phyloP scores from a whole-genome alignment of 164 flowering plant species.

The Vitis cinerea region DNA sequence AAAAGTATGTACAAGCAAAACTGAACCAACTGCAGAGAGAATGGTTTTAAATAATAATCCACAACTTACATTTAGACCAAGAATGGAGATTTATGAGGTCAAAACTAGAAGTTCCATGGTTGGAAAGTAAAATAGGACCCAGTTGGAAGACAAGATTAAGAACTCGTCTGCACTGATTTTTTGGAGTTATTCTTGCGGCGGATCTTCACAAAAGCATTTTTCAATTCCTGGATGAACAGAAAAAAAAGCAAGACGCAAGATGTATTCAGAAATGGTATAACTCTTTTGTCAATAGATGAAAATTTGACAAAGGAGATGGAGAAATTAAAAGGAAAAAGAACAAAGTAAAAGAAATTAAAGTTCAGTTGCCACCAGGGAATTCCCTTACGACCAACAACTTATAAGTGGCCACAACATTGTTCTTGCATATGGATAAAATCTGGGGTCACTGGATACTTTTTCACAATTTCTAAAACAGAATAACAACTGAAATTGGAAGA shows the following conservation, averaged over 20 bases:
- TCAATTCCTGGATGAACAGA: constrained; percentile 50
- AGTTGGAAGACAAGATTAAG: background rate
- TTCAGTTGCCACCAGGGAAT: no score
- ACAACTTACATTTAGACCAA: background rate
- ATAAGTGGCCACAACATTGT: no score
- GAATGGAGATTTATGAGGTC: background rate
- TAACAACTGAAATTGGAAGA: no score
- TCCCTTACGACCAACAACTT: no score
- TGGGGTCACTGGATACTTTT: no score
- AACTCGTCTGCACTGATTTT: constrained; percentile 29
- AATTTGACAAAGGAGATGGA: no score
- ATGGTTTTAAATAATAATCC: background rate
- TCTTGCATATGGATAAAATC: no score
- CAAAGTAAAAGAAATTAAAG: no score
- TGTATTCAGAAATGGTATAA: background rate
- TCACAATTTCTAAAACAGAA: no score
- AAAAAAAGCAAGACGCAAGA: background rate
- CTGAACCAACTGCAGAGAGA: no score
- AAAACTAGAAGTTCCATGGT: background rate
- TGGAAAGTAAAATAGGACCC: background rate
- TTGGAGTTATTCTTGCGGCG: constrained; percentile 78
- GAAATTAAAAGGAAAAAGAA: no score
- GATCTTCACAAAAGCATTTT: constrained; percentile 58
- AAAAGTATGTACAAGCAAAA: background rate
- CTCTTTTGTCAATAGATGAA: background rate